phyloP scores from a whole-genome alignment of 2,329 filamentous ascomycete genomes.

The Clarireedia sp. region DNA sequence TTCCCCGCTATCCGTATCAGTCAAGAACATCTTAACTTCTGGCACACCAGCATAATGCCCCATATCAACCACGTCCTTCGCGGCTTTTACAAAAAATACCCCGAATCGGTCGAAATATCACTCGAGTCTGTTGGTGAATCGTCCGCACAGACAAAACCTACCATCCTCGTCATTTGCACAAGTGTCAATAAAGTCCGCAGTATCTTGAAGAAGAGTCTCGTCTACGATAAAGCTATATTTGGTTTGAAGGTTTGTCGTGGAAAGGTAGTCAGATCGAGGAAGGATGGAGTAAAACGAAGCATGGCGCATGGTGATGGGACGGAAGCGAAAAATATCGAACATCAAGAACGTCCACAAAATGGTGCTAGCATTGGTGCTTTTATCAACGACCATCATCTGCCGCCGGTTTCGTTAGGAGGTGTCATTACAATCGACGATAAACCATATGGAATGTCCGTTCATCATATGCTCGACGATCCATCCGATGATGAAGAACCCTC shows the following conservation, averaged over 20 bases:
- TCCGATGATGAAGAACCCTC: constrained; percentile 36
- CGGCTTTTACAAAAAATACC: constrained; percentile 62
- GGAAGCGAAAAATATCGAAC: constrained; percentile 60
- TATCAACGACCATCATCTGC: constrained; percentile 74
- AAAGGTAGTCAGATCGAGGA: constrained; percentile 55
- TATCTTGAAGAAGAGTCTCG: constrained; percentile 61
- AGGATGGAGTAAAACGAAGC: constrained; percentile 33
- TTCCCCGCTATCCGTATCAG: constrained; percentile 53
- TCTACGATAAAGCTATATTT: constrained; percentile 58
- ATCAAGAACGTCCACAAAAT: constrained; percentile 70
- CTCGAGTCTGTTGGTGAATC: constrained; percentile 67
- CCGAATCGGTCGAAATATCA: constrained; percentile 71
- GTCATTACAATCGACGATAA: constrained; percentile 77
- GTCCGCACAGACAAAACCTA: constrained; percentile 57
- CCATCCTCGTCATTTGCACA: constrained; percentile 69
- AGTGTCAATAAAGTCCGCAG: constrained; percentile 66
- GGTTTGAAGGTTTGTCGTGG: constrained; percentile 66
- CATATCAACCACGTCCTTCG: constrained; percentile 65
- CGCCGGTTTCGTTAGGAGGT: constrained; percentile 85
- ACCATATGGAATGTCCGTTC: constrained; percentile 89
- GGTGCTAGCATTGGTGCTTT: constrained; percentile 92
- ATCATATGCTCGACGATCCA: constrained; percentile 84
- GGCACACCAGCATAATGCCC: constrained; percentile 64
- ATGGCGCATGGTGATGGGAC: constrained; percentile 36
- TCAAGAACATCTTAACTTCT: constrained; percentile 57